These are phyloP conservation scores for Xylariaceae sp. DNA, from an alignment of 2,329 filamentous ascomycete genomes.

Conservation along the genomic window DNA sequence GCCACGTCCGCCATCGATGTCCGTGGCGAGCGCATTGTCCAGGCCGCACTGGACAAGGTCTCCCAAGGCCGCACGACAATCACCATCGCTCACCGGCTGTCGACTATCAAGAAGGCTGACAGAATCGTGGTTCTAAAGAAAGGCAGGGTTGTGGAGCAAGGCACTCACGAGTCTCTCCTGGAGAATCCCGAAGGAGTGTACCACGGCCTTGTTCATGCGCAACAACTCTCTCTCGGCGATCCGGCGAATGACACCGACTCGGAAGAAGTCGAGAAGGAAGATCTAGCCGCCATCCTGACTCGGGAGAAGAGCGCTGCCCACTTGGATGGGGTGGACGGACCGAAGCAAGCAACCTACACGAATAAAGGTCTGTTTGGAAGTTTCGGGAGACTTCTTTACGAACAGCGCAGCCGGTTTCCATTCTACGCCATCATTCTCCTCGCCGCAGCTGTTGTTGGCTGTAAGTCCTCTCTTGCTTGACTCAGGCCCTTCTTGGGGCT, in stretches of 20 bases:
- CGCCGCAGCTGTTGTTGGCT: slow-evolving; percentile 36
- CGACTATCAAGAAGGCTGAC: slow-evolving; percentile 72
- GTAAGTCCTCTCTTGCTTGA: slow-evolving; percentile 21
- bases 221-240: slow-evolving; percentile 52
- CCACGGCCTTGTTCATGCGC: slow-evolving; percentile 59
- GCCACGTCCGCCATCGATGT: slow-evolving; percentile 63
- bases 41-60: slow-evolving; percentile 57
- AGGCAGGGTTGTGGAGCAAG: slow-evolving; percentile 66
- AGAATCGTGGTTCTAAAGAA: slow-evolving; percentile 71
- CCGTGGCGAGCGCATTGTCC: slow-evolving; percentile 54
- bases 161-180: slow-evolving; percentile 69
- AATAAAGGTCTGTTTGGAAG: slow-evolving; percentile 42
- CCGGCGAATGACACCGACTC: slow-evolving; percentile 34
- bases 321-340: slow-evolving; percentile 27
- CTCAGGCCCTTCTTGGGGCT: too few relatives aligned
- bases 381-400: slow-evolving; percentile 52
- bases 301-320: slow-evolving; percentile 42
- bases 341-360: slow-evolving; percentile 29
- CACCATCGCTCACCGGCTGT: slow-evolving; percentile 68
- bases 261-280: slow-evolving; percentile 35
- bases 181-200: slow-evolving; percentile 57
- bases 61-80: slow-evolving; percentile 63
- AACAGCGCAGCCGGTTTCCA: slow-evolving; percentile 48
- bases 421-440: slow-evolving; percentile 46
- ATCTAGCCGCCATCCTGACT: slow-evolving; percentile 34